These are phyloP conservation scores for Hansenula sp. DNA, from an alignment of 1,139 yeast species.

Conservation along the genomic window DNA sequence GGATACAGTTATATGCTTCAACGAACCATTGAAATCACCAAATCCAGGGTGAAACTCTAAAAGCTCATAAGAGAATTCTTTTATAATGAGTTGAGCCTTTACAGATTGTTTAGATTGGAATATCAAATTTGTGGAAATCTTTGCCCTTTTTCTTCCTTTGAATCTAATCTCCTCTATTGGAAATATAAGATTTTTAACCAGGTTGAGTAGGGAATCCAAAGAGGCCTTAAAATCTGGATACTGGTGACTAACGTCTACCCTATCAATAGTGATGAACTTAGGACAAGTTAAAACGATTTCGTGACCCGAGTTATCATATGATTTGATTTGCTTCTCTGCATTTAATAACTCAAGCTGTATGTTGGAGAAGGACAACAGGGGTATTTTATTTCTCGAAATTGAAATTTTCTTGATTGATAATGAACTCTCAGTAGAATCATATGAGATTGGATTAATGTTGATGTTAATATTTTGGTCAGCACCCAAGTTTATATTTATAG, in stretches of 20 bases:
- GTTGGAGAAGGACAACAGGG: conserved; percentile 7
- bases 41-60: conserved; percentile 33
- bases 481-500: conserved; percentile 7
- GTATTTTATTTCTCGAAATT: not conserved
- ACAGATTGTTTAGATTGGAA: conserved; percentile 24
- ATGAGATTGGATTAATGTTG: conserved; percentile 19
- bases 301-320: conserved; percentile 21
- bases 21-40: conserved; percentile 37
- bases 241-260: conserved; percentile 13
- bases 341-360: conserved; percentile 5
- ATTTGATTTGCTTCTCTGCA: conserved; percentile 17
- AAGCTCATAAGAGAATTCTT: conserved; percentile 25
- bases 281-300: conserved; percentile 15
- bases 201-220: conserved; percentile 1
- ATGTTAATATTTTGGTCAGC: conserved; percentile 2
- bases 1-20: conserved; percentile 29
- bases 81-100: conserved; percentile 17
- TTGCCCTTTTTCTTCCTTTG: conserved; percentile 19
- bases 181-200: conserved; percentile 6
- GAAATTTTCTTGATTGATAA: conserved; percentile 10
- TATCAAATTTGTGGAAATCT: conserved; percentile 20
- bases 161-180: conserved; percentile 14
- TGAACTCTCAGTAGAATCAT: conserved; percentile 8
- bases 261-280: conserved; percentile 12
- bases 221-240: conserved; percentile 9